Base-by-base conservation (phyloP, 2,329 filamentous ascomycete species). In the Phialocephala sp. region DNA sequence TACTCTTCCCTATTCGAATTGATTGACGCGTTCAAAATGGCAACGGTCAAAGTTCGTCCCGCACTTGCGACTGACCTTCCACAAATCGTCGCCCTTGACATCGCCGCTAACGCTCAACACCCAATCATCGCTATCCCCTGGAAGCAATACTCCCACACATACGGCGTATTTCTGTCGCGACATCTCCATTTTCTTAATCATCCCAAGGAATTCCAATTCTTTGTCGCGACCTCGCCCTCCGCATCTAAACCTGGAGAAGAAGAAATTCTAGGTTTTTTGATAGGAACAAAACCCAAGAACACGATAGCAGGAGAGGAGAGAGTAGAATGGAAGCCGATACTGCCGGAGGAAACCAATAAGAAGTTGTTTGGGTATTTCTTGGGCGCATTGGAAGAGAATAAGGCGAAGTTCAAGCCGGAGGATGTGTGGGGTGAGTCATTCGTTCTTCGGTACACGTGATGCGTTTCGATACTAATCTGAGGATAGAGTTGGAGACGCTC, bases 401-500 rank as follows among this genome's bases (percentile, higher is more conserved):
- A 50, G 50, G 14, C 27, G 24, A 54, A 54, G 50, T 35, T 35
- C 14, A 27, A 54, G 24, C 18, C 8, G 12, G 27, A 15, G 12
- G 50, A 54, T 35, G 8, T 32, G 22, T 54, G 50, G 50, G 50
- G 45, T 50, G 8, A 8, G n/a, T 50, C 6, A 2, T 18, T 24
- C n/a, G 22, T 24, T 50, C 45, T 11, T 24, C n/a, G 27, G 27
- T 3, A 32, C 27, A 22, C n/a, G 9, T 50, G 3, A 8, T 27
- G 18, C 6, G 22, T n/a, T 35, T 32, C 18, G 4, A 24, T 11
- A 14, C 24, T 39, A 24, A 58, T 14, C 8, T 6, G 2, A 18
- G 43, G 15, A 11, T 50, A 61, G 52, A 54, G 18, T 52, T 66
- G 22, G 60, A 60, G 20, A 45, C 27, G 11, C n/a, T 66, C 6